Base-by-base conservation (phyloP, 1,284 basidiomycete genomes). In the Puccinia sorghi region DNA sequence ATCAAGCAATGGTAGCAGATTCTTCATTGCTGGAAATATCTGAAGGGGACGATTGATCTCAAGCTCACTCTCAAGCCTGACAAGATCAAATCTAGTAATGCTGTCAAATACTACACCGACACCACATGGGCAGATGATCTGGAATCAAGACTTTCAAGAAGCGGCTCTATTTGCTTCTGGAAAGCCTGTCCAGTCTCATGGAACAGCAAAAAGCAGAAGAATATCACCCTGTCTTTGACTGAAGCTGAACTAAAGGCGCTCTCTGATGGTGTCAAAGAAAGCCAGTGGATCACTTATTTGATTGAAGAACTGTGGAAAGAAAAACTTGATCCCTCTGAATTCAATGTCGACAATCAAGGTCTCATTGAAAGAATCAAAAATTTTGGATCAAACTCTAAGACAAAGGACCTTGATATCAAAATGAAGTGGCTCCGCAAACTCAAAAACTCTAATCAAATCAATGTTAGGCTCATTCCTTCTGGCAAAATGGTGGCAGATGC, bases 121-220 rank as follows among this genome's bases (percentile, higher is more conserved):
- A 15, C 59, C 7, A 63, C 59, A 2, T 63, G 59, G 59, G 59
- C 59, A 3, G 39, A 63, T 3, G 13, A 39, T 13, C 32, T 39
- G 3, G 59, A 63, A n/a, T 37, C 2, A 17, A 4, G 59, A 8
- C 27, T 63, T 8, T 63, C 25, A 27, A 7, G 12, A 11, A 63
- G 59, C n/a, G 59, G 59, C 4, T 63, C 59, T 17, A 11, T 63
- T 15, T 37, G 11, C 3, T 63, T 63, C 59, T 63, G 59, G 59
- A 63, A 63, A 39, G 13, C 25, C 9, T 63, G 25, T 39, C 59
- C 32, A 2, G 17, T 63, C 9, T 2, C 20, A 9, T 39, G 59
- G 59, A 22, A 22, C 39, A 63, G 59, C n/a, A 63, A 63, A 39
- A 63, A 63, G 27, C 25, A 63, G 20, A 37, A 63, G 27, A 39